Evolutionary conservation across 768 basidiomycete species (phyloP).

Genomic region (Phaeotremella skinneri): DNA sequence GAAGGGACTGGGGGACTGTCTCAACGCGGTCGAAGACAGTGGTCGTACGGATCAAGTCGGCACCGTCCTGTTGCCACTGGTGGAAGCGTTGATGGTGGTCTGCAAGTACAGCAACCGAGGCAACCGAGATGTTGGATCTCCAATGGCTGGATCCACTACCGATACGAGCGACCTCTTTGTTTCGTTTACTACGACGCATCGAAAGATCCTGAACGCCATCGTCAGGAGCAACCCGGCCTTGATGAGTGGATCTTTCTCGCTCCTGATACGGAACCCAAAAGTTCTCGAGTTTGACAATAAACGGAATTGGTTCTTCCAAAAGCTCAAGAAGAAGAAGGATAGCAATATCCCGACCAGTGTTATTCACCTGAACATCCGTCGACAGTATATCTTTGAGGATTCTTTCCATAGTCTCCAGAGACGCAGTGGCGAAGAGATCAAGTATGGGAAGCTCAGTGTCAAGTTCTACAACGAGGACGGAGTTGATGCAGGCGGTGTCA

Average conservation of each 20-base stretch:
- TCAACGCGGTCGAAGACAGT: constrained; percentile 75
- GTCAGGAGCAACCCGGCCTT: constrained; percentile 96
- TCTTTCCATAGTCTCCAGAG: constrained; percentile 89
- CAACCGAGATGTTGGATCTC: constrained; percentile 31
- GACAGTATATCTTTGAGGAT: constrained; percentile 87
- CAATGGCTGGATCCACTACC: constrained; percentile 26
- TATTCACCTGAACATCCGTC: constrained; percentile 45
- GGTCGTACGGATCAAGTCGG: constrained; percentile 81
- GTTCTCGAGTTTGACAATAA: constrained; percentile 99
- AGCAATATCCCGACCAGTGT: constrained; percentile 13
- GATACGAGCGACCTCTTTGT: constrained; percentile 87
- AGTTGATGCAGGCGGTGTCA: constrained; percentile 96
- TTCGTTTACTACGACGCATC: constrained; percentile 85
- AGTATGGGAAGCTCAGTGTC: constrained; percentile 93
- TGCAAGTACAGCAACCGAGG: constrained; percentile 74
- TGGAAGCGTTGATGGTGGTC: constrained; percentile 96
- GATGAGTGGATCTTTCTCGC: constrained; percentile 96
- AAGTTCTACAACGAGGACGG: constrained; percentile 97
- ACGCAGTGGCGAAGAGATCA: constrained; percentile 91
- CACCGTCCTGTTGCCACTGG: constrained; percentile 86
- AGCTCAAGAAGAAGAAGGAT: constrained; percentile 43
- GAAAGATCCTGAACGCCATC: constrained; percentile 93
- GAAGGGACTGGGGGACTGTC: constrained; percentile 83
- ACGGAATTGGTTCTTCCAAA: constrained; percentile 62
- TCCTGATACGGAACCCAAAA: constrained; percentile 90